Conservation (phyloP, 2,329 filamentous ascomycete genomes). For the Ceratocystis papillata region DNA sequence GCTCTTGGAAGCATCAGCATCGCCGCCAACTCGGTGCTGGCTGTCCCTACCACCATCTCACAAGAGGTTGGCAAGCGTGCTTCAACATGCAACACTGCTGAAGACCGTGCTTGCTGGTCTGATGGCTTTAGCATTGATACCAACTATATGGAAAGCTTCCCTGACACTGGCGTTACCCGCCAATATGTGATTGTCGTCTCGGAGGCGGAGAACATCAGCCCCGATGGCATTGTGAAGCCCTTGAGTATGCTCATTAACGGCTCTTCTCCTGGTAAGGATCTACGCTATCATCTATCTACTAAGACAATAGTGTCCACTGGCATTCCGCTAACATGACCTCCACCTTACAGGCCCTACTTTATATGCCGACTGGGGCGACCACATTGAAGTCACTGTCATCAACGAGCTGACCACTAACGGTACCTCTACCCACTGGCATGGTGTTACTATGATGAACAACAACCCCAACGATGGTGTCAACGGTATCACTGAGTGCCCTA, state of each 20-base stretch:
- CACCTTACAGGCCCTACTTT: slow-evolving; percentile 22
- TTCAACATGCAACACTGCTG: slow-evolving; percentile 27
- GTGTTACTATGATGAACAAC: slow-evolving; percentile 36
- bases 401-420: slow-evolving; percentile 48
- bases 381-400: slow-evolving; percentile 48
- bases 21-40: slow-evolving; percentile 21
- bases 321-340: slow-evolving; percentile 13
- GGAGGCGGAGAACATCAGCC: slow-evolving; percentile 23
- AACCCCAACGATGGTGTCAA: slow-evolving; percentile 40
- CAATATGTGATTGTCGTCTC: slow-evolving; percentile 26
- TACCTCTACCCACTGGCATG: slow-evolving; percentile 43
- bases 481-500: slow-evolving; percentile 36
- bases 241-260: slow-evolving; percentile 28
- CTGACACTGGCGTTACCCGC: slow-evolving; percentile 28
- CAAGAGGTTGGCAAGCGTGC: slow-evolving; percentile 28
- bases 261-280: slow-evolving; percentile 25
- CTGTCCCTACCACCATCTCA: slow-evolving; percentile 14
- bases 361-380: slow-evolving; percentile 39
- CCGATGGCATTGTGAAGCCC: slow-evolving; percentile 26
- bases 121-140: slow-evolving; percentile 30
- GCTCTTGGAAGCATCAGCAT: slow-evolving; percentile 18
- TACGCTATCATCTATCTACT: not conserved
- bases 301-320: not conserved
- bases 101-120: slow-evolving; percentile 27
- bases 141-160: slow-evolving; percentile 30